phyloP scores from a whole-genome alignment of 2,329 filamentous ascomycete species.

The Epichloe sp. region DNA sequence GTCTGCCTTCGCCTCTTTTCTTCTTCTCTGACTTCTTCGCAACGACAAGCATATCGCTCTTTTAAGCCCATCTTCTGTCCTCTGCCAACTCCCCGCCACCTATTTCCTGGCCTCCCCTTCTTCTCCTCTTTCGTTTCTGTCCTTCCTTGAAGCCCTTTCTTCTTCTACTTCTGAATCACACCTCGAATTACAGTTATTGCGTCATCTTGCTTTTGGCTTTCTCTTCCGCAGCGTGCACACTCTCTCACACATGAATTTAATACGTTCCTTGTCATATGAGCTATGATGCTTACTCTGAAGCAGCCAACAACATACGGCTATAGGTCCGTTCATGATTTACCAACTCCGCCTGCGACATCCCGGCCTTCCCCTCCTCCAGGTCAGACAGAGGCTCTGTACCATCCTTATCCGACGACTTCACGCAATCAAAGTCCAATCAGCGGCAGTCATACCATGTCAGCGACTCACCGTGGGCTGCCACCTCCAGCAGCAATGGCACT shows the following conservation, averaged over 20 bases:
- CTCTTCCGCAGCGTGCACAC: background rate
- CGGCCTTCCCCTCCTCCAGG: slow-evolving; percentile 42
- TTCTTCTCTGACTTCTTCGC: slow-evolving; percentile 6
- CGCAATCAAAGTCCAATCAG: slow-evolving; percentile 33
- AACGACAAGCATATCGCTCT: background rate
- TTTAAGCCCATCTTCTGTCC: background rate
- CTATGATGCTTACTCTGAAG: slow-evolving; percentile 48
- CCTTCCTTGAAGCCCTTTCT: background rate
- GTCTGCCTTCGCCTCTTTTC: slow-evolving; percentile 10
- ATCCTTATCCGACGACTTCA: slow-evolving; percentile 24
- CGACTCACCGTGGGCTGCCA: slow-evolving; percentile 56
- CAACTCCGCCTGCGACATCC: slow-evolving; percentile 42
- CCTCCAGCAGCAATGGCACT: slow-evolving; percentile 53
- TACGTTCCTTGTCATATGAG: slow-evolving; percentile 14
- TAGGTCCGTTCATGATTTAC: slow-evolving; percentile 48
- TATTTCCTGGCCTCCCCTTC: background rate
- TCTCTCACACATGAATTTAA: slow-evolving; percentile 15
- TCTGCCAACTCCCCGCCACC: background rate
- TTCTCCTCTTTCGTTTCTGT: background rate
- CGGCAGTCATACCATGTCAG: slow-evolving; percentile 45
- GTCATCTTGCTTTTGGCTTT: background rate
- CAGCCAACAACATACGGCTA: slow-evolving; percentile 47
- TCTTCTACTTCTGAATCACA: background rate
- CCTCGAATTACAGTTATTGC: background rate
- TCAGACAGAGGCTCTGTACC: slow-evolving; percentile 33